Conservation (phyloP, 495 filamentous ascomycete species). For the Daldinia caldariorum region DNA sequence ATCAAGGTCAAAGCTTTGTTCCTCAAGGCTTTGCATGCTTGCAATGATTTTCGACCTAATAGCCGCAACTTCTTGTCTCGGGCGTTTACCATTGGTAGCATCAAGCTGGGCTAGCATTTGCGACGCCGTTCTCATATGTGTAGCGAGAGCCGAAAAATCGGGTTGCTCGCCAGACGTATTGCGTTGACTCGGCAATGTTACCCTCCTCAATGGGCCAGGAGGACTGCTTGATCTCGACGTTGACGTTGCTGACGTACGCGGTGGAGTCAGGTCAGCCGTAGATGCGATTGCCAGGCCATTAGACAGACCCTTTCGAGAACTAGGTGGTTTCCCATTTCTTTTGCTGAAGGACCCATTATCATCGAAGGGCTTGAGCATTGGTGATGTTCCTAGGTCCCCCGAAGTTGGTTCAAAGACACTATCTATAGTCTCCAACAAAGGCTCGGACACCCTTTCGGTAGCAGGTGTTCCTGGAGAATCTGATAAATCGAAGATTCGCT, state of each 20-base stretch:
- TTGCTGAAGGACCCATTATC: slow-evolving; percentile 47
- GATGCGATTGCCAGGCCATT: slow-evolving; percentile 65
- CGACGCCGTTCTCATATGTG: slow-evolving; percentile 81
- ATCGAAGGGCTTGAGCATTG: slow-evolving; percentile 65
- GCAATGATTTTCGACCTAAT: slow-evolving; percentile 82
- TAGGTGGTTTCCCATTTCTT: slow-evolving; percentile 38
- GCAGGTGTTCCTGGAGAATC: slow-evolving; percentile 55
- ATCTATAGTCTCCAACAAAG: slow-evolving; percentile 59
- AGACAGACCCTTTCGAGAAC: slow-evolving; percentile 56
- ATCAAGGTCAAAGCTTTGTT: slow-evolving; percentile 75
- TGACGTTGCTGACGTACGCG: slow-evolving; percentile 64
- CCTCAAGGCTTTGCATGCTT: slow-evolving; percentile 84
- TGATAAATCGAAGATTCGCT: slow-evolving; percentile 75
- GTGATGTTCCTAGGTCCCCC: slow-evolving; percentile 75
- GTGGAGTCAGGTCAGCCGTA: slow-evolving; percentile 63
- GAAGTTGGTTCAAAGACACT: slow-evolving; percentile 79
- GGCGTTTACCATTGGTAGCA: slow-evolving; percentile 74
- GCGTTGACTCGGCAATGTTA: slow-evolving; percentile 58
- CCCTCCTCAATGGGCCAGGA: slow-evolving; percentile 62
- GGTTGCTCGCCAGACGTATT: slow-evolving; percentile 65
- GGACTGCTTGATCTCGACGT: slow-evolving; percentile 70
- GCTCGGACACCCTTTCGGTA: slow-evolving; percentile 52
- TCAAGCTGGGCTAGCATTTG: slow-evolving; percentile 83
- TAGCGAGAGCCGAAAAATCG: slow-evolving; percentile 77
- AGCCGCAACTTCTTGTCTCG: slow-evolving; percentile 75